Evolutionary conservation across 2,329 filamentous ascomycete species (phyloP), one percentile per base, ranked within the genome.

Genomic region (Monilinia vaccinii-corymbosi): DNA sequence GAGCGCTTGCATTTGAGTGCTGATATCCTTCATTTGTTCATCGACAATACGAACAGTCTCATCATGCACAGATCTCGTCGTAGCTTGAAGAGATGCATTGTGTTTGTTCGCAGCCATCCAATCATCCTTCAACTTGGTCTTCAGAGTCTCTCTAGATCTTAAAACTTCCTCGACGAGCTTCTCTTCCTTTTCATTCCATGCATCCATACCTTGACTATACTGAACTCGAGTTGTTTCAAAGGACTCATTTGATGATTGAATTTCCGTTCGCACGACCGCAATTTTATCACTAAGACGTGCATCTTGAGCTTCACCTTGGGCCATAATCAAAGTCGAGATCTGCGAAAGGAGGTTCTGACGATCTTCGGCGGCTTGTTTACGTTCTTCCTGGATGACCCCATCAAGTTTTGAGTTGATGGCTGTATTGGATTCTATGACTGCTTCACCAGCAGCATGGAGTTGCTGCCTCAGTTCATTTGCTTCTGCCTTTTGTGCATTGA

Each of bases 31-130:
- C 76, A 95, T 89, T 75, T 99, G 94, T 60, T 88, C 86, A 69
- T 93, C 89, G 14, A 97, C 92, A 61, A 95, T 93, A 8, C 87
- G 86, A 34, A 96, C 84, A 0, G 93, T 97, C 74, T 96, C 89
- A 38, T 88, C 87, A 66, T 99, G 92, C 1, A 97, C 91, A 2
- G 89, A 89, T 67, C 89, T 88, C 0, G 93, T 92, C 0, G 89
- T 89, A 9, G 82, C 81, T 67, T 93, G 89, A 67, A 99, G 93
- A 7, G 87, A 86, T n/a, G 80, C 84, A 68, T 91, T 95, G 69
- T 89, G 87, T 60, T 88, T 81, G 67, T 90, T 89, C 42, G 93
- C 90, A 34, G 77, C 74, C 63, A 83, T 84, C 87, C 92, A 96
- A 71, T 97, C 92, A 59, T 89, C 84, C 74, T 94, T 88, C 71